Evolutionary conservation across 805 yeast genomes (phyloP).

Genomic region (Saccharomycopsis javanensis): DNA sequence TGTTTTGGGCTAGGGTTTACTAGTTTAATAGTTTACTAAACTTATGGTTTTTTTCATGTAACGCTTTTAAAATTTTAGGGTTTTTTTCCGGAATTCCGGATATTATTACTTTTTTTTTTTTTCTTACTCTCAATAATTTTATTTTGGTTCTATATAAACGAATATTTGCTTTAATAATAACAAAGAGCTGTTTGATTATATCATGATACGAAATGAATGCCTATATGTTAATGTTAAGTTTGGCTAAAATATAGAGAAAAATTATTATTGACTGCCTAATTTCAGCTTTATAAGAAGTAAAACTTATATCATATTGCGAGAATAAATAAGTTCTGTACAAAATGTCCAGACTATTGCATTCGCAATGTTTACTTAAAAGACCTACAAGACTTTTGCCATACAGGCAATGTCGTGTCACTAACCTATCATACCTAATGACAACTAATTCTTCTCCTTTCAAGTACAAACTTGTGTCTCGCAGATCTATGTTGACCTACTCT

Average conservation of each 20-base stretch:
- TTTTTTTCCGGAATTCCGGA: too few species aligned
- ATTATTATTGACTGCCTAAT: too few species aligned
- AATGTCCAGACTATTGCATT: background rate
- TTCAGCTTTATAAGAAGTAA: too few species aligned
- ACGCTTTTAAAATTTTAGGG: too few species aligned
- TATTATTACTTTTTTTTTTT: background rate
- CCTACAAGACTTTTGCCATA: background rate
- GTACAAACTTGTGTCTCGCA: background rate
- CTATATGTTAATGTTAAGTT: too few species aligned
- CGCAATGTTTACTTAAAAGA: background rate
- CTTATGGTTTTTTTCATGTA: too few species aligned
- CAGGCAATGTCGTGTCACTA: background rate
- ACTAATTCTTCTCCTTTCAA: background rate
- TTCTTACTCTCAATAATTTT: background rate
- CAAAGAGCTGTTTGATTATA: too few species aligned
- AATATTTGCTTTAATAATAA: background rate
- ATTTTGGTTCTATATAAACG: background rate
- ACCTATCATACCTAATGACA: background rate
- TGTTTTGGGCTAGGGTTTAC: too few species aligned
- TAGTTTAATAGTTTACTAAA: too few species aligned
- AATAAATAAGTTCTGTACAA: background rate
- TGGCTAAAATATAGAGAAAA: too few species aligned
- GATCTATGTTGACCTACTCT: slow-evolving; percentile 1
- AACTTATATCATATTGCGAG: background rate
- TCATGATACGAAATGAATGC: too few species aligned